Conservation (phyloP, 1,284 basidiomycete genomes). For the Papiliotrema nemorosa region DNA sequence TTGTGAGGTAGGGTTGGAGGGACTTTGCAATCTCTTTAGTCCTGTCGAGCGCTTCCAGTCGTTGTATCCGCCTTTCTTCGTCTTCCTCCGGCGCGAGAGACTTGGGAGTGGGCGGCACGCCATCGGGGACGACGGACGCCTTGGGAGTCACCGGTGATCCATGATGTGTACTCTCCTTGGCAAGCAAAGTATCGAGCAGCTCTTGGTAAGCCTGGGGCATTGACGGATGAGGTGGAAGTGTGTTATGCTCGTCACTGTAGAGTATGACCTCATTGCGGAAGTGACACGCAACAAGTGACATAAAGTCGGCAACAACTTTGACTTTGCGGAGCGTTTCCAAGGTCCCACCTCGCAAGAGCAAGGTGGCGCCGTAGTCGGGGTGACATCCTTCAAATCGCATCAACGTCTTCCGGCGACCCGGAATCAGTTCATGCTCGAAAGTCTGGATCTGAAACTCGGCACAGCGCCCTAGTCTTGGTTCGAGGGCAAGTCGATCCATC, state of each 20-base stretch:
- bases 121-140: constrained; percentile 10
- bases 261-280: constrained; percentile 90
- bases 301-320: constrained; percentile 88
- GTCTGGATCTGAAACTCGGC: constrained; percentile 85
- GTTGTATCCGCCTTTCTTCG: constrained; percentile 63
- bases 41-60: constrained; percentile 52
- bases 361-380: constrained; percentile 87
- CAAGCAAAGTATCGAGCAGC: constrained; percentile 27
- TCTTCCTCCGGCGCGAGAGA: constrained; percentile 54
- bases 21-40: constrained; percentile 60
- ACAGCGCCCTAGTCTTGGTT: constrained; percentile 87
- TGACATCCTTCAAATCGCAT: constrained; percentile 97
- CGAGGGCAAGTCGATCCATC: constrained; percentile 87
- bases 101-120: constrained; percentile 8
- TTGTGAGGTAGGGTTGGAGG: constrained; percentile 73
- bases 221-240: constrained; percentile 56
- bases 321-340: constrained; percentile 72
- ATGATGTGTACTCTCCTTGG: constrained; percentile 3
- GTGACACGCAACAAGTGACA: constrained; percentile 81
- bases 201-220: constrained; percentile 36
- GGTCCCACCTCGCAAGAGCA: constrained; percentile 86
- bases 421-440: constrained; percentile 87
- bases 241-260: constrained; percentile 89
- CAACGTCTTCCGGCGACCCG: constrained; percentile 86
- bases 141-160: constrained; percentile 2